Evolutionary conservation across 2,329 filamentous ascomycete genomes (phyloP).

Genomic region (Stemphylium lycopersici): DNA sequence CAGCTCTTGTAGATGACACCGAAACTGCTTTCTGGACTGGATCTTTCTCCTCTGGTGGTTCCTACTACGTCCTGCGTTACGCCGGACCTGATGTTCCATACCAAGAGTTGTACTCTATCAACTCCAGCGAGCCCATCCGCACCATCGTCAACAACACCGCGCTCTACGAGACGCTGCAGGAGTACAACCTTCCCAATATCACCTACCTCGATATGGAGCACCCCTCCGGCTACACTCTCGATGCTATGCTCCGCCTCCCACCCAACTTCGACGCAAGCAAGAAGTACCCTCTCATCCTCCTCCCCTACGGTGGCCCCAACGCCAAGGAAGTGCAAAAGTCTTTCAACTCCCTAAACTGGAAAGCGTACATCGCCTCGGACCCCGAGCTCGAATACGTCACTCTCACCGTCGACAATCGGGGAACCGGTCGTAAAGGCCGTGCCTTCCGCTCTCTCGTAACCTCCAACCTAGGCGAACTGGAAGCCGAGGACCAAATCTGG

Average conservation of each 20-base stretch:
- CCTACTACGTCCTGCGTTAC: conserved; percentile 71
- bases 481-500: conserved; percentile 71
- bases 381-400: conserved; percentile 71
- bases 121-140: conserved; percentile 62
- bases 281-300: conserved; percentile 71
- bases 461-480: conserved; percentile 65
- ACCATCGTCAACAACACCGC: conserved; percentile 66
- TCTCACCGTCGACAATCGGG: conserved; percentile 72
- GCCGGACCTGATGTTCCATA: conserved; percentile 71
- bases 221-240: conserved; percentile 65
- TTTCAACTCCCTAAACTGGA: conserved; percentile 64
- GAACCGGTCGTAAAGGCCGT: conserved; percentile 69
- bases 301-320: conserved; percentile 71
- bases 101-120: conserved; percentile 68
- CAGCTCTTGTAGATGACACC: conserved; percentile 66
- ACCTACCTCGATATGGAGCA: conserved; percentile 68
- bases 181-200: conserved; percentile 68
- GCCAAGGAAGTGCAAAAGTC: conserved; percentile 66
- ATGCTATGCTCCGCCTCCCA: conserved; percentile 70
- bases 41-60: conserved; percentile 67
- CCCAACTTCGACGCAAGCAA: conserved; percentile 67
- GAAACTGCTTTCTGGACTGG: conserved; percentile 66
- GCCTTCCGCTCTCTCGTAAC: conserved; percentile 65
- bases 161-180: conserved; percentile 61
- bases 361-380: conserved; percentile 69